Percentiles rank a stretch among this genome's conserved stretches.
phyloP scores from a whole-genome alignment of 208 protist genomes.

The Novymonas esmeraldas region DNA sequence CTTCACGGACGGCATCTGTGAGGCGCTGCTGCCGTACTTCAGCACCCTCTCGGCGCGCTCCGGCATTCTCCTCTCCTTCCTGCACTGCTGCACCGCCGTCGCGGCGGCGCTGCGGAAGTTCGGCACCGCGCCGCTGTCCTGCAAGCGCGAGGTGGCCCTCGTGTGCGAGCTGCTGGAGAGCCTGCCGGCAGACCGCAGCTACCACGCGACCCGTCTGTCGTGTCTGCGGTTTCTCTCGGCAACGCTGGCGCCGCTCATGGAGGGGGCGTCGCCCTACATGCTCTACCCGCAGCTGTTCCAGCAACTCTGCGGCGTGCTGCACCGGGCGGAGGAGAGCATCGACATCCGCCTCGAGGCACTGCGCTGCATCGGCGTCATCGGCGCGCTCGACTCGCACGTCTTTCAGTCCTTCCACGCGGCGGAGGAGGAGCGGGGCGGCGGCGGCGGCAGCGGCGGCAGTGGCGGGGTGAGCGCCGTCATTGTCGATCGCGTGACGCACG shows the following conservation, averaged over 20 bases:
- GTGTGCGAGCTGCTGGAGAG: slow-evolving; percentile 71
- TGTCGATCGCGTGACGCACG: slow-evolving; percentile 53
- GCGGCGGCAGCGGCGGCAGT: too few relatives aligned
- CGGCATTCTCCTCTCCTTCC: slow-evolving; percentile 60
- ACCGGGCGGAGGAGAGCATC: slow-evolving; percentile 63
- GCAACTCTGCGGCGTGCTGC: slow-evolving; percentile 65
- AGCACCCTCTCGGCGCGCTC: slow-evolving; percentile 41
- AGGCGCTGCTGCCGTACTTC: slow-evolving; percentile 65
- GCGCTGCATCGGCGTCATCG: slow-evolving; percentile 75
- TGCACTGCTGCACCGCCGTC: slow-evolving; percentile 77
- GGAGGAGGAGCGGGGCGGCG: slow-evolving; percentile 40
- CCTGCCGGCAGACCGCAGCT: slow-evolving; percentile 56
- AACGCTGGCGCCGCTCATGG: slow-evolving; percentile 64
- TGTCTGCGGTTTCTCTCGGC: slow-evolving; percentile 79
- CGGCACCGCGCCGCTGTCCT: slow-evolving; percentile 40
- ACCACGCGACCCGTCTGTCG: slow-evolving; percentile 54
- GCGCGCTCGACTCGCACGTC: slow-evolving; percentile 76
- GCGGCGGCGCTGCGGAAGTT: slow-evolving; percentile 68
- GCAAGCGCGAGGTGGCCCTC: slow-evolving; percentile 54
- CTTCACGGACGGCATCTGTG: slow-evolving; percentile 70
- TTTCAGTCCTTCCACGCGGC: slow-evolving; percentile 62
- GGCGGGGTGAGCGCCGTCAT: slow-evolving; percentile 27
- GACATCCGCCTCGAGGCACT: slow-evolving; percentile 83
- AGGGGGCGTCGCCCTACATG: slow-evolving; percentile 68
- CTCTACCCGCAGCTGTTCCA: slow-evolving; percentile 74